Conservation (phyloP, 2,329 filamentous ascomycete species). For the Elsinoe australis region DNA sequence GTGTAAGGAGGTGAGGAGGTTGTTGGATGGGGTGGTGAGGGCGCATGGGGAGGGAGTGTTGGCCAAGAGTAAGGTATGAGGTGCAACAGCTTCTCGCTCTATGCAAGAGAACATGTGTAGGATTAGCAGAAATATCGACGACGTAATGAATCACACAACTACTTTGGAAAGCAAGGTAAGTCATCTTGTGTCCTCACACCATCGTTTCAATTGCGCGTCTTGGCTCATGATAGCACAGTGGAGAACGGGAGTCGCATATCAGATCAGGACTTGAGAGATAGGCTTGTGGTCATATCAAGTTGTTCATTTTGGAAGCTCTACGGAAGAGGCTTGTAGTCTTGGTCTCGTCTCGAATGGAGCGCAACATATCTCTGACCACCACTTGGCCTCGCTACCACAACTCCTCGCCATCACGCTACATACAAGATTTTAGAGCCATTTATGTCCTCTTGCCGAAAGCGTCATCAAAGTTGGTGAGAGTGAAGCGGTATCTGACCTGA, state of each 20-base stretch:
- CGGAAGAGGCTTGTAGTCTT: not conserved
- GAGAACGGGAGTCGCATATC: too few species aligned
- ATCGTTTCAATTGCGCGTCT: too few species aligned
- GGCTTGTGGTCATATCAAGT: slow-evolving; percentile 14
- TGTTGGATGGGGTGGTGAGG: slow-evolving; percentile 73
- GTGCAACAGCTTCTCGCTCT: too few species aligned
- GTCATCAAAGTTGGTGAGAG: slow-evolving; percentile 60
- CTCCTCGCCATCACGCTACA: not conserved
- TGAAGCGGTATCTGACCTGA: slow-evolving; percentile 60
- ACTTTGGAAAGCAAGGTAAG: too few species aligned
- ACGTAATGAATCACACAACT: too few species aligned
- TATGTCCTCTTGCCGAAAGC: slow-evolving; percentile 49
- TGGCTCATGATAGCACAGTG: too few species aligned
- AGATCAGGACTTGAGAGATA: too few species aligned
- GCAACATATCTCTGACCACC: not conserved
- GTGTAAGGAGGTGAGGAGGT: slow-evolving; percentile 73
- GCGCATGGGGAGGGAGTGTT: slow-evolving; percentile 60
- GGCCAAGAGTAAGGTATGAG: slow-evolving; percentile 24
- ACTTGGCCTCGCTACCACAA: not conserved
- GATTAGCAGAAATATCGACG: too few species aligned
- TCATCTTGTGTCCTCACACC: too few species aligned
- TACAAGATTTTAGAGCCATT: too few species aligned
- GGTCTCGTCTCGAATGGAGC: not conserved
- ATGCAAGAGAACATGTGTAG: too few species aligned
- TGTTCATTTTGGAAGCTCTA: slow-evolving; percentile 3